phyloP scores from a whole-genome alignment of 495 filamentous ascomycete genomes.

The Platismatia glauca region DNA sequence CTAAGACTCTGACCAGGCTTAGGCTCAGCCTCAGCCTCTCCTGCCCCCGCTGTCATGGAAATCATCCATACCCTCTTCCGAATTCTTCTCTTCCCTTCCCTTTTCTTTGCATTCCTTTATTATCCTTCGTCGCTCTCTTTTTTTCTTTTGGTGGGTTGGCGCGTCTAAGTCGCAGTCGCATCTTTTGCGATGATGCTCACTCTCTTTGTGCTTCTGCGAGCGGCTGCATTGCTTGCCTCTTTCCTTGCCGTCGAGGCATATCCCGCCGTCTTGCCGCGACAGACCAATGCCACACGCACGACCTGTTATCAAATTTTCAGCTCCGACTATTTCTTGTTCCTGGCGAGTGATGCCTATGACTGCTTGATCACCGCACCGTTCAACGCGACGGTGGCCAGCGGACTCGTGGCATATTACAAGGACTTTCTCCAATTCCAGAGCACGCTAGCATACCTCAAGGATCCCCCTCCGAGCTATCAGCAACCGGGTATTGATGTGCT shows the following conservation, averaged over 20 bases:
- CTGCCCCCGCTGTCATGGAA: too few species aligned
- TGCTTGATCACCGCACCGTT: slow-evolving; percentile 52
- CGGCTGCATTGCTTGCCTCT: not conserved
- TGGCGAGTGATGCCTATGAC: slow-evolving; percentile 36
- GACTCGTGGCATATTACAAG: slow-evolving; percentile 46
- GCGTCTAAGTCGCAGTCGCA: not conserved
- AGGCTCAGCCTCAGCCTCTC: too few species aligned
- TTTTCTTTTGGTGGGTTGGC: not conserved
- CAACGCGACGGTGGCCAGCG: slow-evolving; percentile 39
- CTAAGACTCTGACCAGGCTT: too few species aligned
- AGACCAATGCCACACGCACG: slow-evolving; percentile 5
- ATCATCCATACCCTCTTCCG: too few species aligned
- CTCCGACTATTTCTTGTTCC: slow-evolving; percentile 22
- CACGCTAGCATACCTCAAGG: slow-evolving; percentile 46
- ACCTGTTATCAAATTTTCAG: slow-evolving; percentile 19
- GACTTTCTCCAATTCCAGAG: slow-evolving; percentile 51
- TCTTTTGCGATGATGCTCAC: not conserved
- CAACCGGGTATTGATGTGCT: slow-evolving; percentile 45
- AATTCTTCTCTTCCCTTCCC: not conserved
- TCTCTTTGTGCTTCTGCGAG: not conserved
- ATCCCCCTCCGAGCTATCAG: slow-evolving; percentile 46
- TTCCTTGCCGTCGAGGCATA: not conserved
- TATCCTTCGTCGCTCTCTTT: not conserved
- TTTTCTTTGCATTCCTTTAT: not conserved
- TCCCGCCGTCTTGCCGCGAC: slow-evolving; percentile 5